Base-by-base conservation (phyloP, 140 eudicot species). In the Cichorium intybus region DNA sequence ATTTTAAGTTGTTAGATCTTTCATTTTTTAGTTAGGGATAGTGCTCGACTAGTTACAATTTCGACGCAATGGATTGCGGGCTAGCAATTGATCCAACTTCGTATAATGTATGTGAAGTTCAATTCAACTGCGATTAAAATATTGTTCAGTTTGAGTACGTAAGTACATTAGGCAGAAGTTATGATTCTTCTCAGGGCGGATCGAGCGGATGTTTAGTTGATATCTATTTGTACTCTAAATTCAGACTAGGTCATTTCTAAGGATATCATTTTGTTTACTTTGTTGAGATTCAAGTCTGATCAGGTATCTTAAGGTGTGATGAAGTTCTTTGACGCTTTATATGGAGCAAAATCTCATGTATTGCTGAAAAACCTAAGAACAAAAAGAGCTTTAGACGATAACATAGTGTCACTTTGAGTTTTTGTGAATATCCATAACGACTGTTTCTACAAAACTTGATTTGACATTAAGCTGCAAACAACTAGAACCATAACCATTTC, bases 11-110 rank as follows among this genome's bases (percentile, higher is more conserved):
- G 23, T 35, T 62, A 53, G 49, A 27, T 62, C 41, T 20, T 26
- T 11, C 22, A n/a, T 34, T 24, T 26, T 26, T 56, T 12, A 35
- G 11, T 35, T 35, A 31, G 69, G 37, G 16, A 23, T 45, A 8
- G 16, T 28, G 35, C 27, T 41, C n/a, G 21, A 43, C 21, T 74
- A 66, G 63, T 69, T 59, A 11, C 52, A 62, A 17, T 24, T 72
- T 41, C 14, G 61, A 24, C 53, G 50, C n/a, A 10, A 56, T 43
- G 31, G 48, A 39, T 22, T 54, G 20, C 2, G 17, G 64, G 48
- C 23, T 35, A 23, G 67, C 9, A 17, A 26, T 27, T 58, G 43
- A 56, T 46, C n/a, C 9, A 49, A 50, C 39, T 39, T 35, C 7
- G 15, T 39, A 8, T 67, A 67, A 52, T 68, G 58, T 18, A 21